Conservation (phyloP, 2,329 filamentous ascomycete species). For the Fusarium penzigii region DNA sequence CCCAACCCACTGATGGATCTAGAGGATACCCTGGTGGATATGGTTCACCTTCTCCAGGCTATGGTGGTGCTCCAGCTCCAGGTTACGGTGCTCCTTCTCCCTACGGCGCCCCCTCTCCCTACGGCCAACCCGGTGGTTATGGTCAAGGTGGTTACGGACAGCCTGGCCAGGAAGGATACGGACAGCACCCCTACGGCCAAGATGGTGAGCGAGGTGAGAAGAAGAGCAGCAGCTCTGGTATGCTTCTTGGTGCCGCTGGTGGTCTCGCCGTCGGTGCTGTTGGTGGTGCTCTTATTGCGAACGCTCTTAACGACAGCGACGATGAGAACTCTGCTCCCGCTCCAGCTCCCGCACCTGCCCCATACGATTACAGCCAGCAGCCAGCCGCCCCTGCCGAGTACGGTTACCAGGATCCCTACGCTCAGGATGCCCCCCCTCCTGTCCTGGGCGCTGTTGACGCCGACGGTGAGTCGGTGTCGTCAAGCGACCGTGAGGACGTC, state of each 20-base stretch:
- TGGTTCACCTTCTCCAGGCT: slow-evolving; percentile 15
- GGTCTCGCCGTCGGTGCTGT: slow-evolving; percentile 59
- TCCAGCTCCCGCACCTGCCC: slow-evolving; percentile 1
- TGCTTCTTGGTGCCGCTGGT: slow-evolving; percentile 59
- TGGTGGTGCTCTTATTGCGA: slow-evolving; percentile 58
- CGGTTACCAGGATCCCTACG: slow-evolving; percentile 19
- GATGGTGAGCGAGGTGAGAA: slow-evolving; percentile 30
- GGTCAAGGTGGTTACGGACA: slow-evolving; percentile 3
- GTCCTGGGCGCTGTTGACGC: slow-evolving; percentile 41
- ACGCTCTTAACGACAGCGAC: slow-evolving; percentile 45
- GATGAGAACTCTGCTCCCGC: slow-evolving; percentile 20
- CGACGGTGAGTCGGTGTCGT: slow-evolving; percentile 44
- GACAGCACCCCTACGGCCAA: slow-evolving; percentile 19
- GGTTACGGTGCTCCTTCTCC: slow-evolving; percentile 20
- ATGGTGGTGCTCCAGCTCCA: slow-evolving; percentile 8
- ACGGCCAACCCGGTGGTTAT: not conserved
- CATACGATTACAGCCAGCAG: slow-evolving; percentile 17
- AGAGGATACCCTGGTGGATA: slow-evolving; percentile 12
- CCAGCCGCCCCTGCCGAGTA: slow-evolving; percentile 19
- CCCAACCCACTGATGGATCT: not conserved
- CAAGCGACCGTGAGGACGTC: slow-evolving; percentile 44
- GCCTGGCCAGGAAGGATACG: slow-evolving; percentile 7
- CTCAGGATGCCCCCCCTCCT: slow-evolving; percentile 31
- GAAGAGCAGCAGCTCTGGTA: slow-evolving; percentile 50
- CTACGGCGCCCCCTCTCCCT: slow-evolving; percentile 8